Base-by-base conservation (phyloP, 2,329 filamentous ascomycete genomes). In the Aurifilum marmelostoma region DNA sequence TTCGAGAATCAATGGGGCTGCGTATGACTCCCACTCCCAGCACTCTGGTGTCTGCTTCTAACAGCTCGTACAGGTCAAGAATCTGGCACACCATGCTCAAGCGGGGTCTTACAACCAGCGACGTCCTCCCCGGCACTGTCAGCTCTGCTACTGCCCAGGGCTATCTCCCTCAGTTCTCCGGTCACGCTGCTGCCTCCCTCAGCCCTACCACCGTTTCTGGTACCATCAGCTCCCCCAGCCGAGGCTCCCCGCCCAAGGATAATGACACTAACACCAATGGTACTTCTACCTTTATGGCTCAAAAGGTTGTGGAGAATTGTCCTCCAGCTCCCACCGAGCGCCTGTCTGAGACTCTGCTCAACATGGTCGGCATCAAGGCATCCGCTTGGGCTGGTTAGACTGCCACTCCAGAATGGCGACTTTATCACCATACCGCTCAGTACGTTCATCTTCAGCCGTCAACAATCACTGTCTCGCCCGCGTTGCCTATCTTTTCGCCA, bases 121-220 rank as follows among this genome's bases (percentile, higher is more conserved):
- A 76, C 27, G 75, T 70, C 8, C 66, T 76, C 37, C 75, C 75
- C 69, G 82, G 85, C 63, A 79, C 84, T 12, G 77, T 88, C 62
- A 85, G 85, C 2, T 83, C 85, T 3, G 84, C 82, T 59, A 87
- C 84, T 16, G 85, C 83, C 9, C 84, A 83, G 37, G 86, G 85
- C n/a, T 81, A 84, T 58, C 76, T 88, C 60, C 86, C 85, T 21
- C 83, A 86, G 41, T 87, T 85, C 67, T 76, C 80, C 12, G 85
- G 85, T 24, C 79, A 87, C 73, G 85, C 85, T 29, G 83, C 84
- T 12, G 84, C 85, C 34, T 76, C 76, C 32, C 68, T 78, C 27
- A 75, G 72, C 50, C 75, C 76, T 1, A 73, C 74, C 1, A 73
- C 74, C 6, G 43, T 76, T 18, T 73, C 59, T 62, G 75, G 72